A percentile compares a stretch with the other conserved stretches of the same genome.
phyloP scores from a whole-genome alignment of 225 moss, liverwort and hornwort genomes.

The Sphagnum contortum region DNA sequence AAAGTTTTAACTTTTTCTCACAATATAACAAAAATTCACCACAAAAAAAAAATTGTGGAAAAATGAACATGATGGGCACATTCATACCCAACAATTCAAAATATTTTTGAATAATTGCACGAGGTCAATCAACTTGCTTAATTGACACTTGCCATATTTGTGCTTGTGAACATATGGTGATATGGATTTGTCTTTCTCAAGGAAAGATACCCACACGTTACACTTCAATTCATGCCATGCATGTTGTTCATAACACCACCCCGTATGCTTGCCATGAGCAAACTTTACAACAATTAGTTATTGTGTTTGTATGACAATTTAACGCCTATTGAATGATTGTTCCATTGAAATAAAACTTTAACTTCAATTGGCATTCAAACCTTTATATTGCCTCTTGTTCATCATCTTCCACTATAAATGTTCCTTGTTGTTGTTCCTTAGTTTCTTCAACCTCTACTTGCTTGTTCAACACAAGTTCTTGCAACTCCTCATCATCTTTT shows the following conservation, averaged over 20 bases:
- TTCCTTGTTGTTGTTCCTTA: constrained; percentile 1
- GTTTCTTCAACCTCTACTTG: constrained; percentile 7
- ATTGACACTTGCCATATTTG: constrained; percentile 40
- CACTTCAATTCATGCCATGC: constrained; percentile 14
- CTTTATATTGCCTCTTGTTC: constrained; percentile 21
- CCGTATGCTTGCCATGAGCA: constrained; percentile 20
- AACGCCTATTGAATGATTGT: constrained; percentile 28
- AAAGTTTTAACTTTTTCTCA: too few species aligned
- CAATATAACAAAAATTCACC: too few species aligned
- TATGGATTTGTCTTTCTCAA: constrained; percentile 19
- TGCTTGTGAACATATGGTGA: constrained; percentile 39
- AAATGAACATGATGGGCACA: background rate
- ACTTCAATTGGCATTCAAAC: constrained; percentile 26
- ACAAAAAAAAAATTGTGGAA: too few species aligned
- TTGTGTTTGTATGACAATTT: constrained; percentile 15
- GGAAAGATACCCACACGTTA: constrained; percentile 41
- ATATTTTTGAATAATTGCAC: constrained; percentile 13
- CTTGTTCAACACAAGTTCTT: constrained; percentile 11
- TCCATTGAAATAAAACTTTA: constrained; percentile 26
- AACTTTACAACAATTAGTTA: constrained; percentile 29
- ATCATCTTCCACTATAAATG: constrained; percentile 25
- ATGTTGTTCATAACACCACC: constrained; percentile 7
- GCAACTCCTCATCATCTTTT: background rate
- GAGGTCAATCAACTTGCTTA: constrained; percentile 30
- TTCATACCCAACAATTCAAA: constrained; percentile 7